These are phyloP conservation scores for Heracleum sosnowskyi DNA, from an alignment of 129 eudicot genomes.

Conservation along the genomic window DNA sequence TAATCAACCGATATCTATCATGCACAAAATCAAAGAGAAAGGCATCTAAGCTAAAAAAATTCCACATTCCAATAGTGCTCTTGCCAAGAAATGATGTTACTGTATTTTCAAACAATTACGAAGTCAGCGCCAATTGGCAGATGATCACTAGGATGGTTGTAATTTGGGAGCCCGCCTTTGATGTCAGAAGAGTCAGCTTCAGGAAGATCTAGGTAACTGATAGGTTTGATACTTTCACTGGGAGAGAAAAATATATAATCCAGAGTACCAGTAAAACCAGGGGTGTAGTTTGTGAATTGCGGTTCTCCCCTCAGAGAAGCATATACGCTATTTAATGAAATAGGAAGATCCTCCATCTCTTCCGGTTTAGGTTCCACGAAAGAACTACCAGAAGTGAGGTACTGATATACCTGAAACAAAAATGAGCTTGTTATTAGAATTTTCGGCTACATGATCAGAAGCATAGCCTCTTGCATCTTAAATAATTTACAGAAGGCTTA, in stretches of 20 bases:
- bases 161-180: constrained; percentile 76
- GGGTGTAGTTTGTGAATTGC: constrained; percentile 78
- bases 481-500: neutral
- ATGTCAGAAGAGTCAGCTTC: constrained; percentile 52
- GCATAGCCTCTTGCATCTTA: neutral
- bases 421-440: neutral
- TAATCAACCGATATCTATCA: neutral
- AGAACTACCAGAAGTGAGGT: constrained; percentile 55
- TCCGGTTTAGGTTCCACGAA: constrained; percentile 26
- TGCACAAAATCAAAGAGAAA: neutral
- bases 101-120: constrained; percentile 25
- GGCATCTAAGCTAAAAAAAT: neutral
- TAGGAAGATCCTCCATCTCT: constrained; percentile 48
- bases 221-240: constrained; percentile 40
- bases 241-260: constrained; percentile 77
- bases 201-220: constrained; percentile 75
- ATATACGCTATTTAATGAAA: constrained; percentile 63
- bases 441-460: neutral
- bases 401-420: constrained; percentile 65
- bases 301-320: constrained; percentile 82
- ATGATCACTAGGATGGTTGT: constrained; percentile 90
- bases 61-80: neutral
- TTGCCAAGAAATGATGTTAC: neutral
- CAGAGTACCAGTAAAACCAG: constrained; percentile 85
- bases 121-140: constrained; percentile 95